These are phyloP conservation scores for Licmophora abbreviata DNA, from an alignment of 108 stramenopile species.

Conservation along the genomic window DNA sequence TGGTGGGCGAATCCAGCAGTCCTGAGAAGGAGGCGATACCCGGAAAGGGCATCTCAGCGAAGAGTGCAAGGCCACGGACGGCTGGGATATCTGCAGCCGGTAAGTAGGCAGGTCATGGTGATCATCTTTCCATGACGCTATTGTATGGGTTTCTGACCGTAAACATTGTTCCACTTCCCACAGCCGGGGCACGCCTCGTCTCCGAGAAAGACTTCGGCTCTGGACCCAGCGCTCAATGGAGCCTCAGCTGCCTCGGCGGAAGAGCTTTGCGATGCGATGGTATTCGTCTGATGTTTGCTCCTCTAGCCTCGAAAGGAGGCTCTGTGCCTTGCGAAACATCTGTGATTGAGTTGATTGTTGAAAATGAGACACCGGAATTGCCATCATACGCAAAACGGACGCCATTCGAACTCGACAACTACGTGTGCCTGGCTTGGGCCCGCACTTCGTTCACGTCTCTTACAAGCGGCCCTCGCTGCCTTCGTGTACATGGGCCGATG, in stretches of 20 bases:
- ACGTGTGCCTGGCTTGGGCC: constrained; percentile 62
- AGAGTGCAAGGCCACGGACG: constrained; percentile 27
- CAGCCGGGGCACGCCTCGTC: constrained; percentile 56
- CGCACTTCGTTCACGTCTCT: constrained; percentile 46
- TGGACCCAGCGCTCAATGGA: constrained; percentile 17
- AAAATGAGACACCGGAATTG: constrained; percentile 16
- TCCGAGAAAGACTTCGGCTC: constrained; percentile 64
- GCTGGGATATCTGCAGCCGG: constrained; percentile 30
- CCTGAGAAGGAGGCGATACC: constrained; percentile 14
- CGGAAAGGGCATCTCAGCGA: constrained; percentile 28
- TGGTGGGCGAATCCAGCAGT: constrained; percentile 23
- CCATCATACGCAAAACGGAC: constrained; percentile 28
- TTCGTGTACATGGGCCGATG: constrained; percentile 61
- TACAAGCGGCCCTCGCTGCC: constrained; percentile 57
- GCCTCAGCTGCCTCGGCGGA: constrained; percentile 45
- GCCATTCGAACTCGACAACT: constrained; percentile 76
- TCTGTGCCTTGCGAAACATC: constrained; percentile 5
- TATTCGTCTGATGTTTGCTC: constrained; percentile 30
- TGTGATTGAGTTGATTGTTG: constrained; percentile 28
- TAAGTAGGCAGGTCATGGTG: constrained; percentile 7
- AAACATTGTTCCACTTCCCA: constrained; percentile 27
- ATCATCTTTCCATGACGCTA: no score
- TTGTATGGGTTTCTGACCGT: not conserved
- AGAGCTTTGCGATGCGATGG: constrained; percentile 64
- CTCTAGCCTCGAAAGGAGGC: constrained; percentile 16